Conservation (phyloP, 139 green algal genomes). For the Ettlia oleoabundans region DNA sequence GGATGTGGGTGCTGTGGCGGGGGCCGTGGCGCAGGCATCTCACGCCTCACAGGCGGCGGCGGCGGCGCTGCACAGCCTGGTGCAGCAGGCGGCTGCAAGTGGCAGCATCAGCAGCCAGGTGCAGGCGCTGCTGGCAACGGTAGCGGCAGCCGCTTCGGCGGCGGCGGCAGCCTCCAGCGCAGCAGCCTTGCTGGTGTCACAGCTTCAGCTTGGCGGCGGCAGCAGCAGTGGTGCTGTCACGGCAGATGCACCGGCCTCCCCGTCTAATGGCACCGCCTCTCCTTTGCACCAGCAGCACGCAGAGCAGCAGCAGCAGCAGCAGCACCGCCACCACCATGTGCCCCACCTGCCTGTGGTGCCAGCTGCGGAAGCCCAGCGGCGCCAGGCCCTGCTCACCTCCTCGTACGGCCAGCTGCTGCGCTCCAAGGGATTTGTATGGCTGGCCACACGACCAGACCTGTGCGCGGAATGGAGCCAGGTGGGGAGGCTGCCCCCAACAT, state of each 20-base stretch:
- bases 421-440: slow-evolving; percentile 82
- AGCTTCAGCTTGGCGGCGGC: slow-evolving; percentile 28
- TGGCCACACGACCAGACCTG: slow-evolving; percentile 63
- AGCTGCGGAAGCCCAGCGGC: not conserved
- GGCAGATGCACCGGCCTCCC: not conserved
- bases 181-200: slow-evolving; percentile 20
- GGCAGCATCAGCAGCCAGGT: slow-evolving; percentile 11
- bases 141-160: slow-evolving; percentile 31
- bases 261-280: no score
- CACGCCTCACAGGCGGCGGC: slow-evolving; percentile 19
- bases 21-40: slow-evolving; percentile 11
- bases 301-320: slow-evolving; percentile 3
- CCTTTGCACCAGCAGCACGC: no score
- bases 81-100: slow-evolving; percentile 25
- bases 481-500: no score
- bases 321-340: not conserved
- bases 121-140: slow-evolving; percentile 27
- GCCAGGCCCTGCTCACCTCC: not conserved
- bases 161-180: slow-evolving; percentile 21
- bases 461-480: slow-evolving; percentile 78
- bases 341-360: not conserved
- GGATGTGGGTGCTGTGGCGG: no score
- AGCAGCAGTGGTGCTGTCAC: not conserved
- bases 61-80: slow-evolving; percentile 16
- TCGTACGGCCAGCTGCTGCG: slow-evolving; percentile 64